Evolutionary conservation across 345 rosid genomes (phyloP).

Genomic region (Populus nigra): DNA sequence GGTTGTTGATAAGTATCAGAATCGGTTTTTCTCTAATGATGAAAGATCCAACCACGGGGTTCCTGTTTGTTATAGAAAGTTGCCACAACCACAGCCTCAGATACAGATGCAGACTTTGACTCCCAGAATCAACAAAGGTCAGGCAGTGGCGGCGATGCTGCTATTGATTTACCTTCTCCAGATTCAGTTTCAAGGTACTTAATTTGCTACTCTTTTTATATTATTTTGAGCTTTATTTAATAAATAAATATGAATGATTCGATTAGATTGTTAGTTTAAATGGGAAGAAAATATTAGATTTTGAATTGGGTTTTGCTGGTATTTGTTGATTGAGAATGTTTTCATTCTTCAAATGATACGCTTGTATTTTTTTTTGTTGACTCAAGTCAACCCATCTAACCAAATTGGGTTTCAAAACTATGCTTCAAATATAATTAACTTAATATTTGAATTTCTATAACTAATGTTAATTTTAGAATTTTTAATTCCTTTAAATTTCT

Average conservation of each 20-base stretch:
- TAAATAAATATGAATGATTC: neutral
- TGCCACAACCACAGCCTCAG: constrained; percentile 40
- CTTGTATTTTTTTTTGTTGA: no score
- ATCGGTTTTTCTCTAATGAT: constrained; percentile 68
- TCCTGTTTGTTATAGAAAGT: constrained; percentile 54
- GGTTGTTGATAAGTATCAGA: constrained; percentile 43
- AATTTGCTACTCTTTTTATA: neutral
- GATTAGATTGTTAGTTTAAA: neutral
- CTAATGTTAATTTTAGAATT: no score
- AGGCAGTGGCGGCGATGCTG: constrained; percentile 32
- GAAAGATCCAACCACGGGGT: constrained; percentile 88
- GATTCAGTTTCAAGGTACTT: constrained; percentile 79
- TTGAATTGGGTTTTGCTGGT: constrained; percentile 26
- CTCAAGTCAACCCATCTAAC: no score
- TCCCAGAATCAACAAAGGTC: constrained; percentile 55
- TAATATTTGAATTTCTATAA: no score
- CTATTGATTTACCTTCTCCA: constrained; percentile 65
- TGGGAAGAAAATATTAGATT: constrained; percentile 13
- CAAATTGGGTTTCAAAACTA: no score
- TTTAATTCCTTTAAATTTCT: no score
- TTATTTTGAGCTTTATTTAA: neutral
- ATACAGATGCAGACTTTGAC: constrained; percentile 21
- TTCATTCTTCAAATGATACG: no score
- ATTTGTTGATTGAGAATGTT: constrained; percentile 15
- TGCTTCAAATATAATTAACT: no score